These are phyloP conservation scores for Eleusine indica DNA, from an alignment of 176 grass and related monocot genomes.

Conservation along the genomic window DNA sequence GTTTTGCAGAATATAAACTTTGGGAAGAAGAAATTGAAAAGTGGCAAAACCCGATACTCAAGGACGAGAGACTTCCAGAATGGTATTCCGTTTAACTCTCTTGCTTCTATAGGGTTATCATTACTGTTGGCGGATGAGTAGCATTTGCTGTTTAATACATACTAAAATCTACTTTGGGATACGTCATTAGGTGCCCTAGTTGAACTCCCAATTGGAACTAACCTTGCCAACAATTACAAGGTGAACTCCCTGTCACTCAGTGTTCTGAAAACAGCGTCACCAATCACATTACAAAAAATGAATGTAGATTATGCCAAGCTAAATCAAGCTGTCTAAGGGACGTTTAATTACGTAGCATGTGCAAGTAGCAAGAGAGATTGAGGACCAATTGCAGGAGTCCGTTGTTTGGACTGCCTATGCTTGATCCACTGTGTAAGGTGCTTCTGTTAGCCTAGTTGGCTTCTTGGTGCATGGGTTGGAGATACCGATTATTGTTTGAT, in stretches of 20 bases:
- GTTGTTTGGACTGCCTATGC: not conserved
- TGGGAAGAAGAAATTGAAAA: conserved; percentile 99
- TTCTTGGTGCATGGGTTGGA: conserved; percentile 13
- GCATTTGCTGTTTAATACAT: not conserved
- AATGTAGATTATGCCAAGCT: not conserved
- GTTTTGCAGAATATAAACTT: conserved; percentile 70
- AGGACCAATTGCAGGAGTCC: not conserved
- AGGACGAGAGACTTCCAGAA: conserved; percentile 84
- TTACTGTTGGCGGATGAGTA: not conserved
- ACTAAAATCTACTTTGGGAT: not conserved
- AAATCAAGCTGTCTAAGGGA: not conserved
- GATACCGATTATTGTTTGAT: conserved; percentile 27
- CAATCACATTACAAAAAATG: not conserved
- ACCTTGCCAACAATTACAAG: not conserved
- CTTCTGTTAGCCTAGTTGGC: not conserved
- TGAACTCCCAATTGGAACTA: not conserved
- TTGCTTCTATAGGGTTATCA: conserved; percentile 16
- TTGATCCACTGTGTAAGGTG: conserved; percentile 14
- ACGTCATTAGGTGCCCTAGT: not conserved
- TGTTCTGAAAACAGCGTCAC: not conserved
- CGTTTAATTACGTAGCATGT: not conserved
- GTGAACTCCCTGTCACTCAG: not conserved
- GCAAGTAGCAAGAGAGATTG: not conserved
- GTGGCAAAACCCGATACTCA: conserved; percentile 92
- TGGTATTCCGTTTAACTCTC: conserved; percentile 55